A percentile compares a stretch with the other conserved stretches of the same genome.
Conservation (phyloP, 345 rosid species). For the Fremontodendron californicum region DNA sequence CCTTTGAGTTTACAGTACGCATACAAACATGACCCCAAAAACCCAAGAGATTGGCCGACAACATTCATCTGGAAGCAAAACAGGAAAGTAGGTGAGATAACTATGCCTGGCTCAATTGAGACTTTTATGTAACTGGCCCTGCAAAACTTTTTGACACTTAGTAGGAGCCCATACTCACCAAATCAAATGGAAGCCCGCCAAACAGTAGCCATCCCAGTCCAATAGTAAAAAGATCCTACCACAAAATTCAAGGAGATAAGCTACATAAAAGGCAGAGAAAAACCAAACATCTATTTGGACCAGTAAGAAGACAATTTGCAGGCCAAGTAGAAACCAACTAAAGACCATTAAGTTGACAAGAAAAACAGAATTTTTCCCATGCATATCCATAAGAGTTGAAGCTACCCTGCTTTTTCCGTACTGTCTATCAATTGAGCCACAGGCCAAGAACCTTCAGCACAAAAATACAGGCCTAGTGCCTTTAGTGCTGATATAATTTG, state of each 20-base stretch:
- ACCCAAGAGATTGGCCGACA: conserved; percentile 52
- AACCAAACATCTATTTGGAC: background rate
- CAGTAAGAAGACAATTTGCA: background rate
- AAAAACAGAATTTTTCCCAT: background rate
- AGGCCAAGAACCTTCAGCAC: background rate
- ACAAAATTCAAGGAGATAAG: background rate
- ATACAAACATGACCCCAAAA: conserved; percentile 49
- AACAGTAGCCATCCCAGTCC: conserved; percentile 69
- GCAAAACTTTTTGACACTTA: background rate
- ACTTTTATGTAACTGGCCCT: background rate
- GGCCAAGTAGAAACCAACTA: too few relatives aligned
- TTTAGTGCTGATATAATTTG: background rate
- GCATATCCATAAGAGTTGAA: background rate
- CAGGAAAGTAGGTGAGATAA: background rate
- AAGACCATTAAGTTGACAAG: background rate
- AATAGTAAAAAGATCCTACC: conserved; percentile 69
- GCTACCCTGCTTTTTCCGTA: background rate
- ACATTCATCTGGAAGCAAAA: conserved; percentile 47
- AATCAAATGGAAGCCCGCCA: conserved; percentile 40
- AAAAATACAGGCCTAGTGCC: background rate
- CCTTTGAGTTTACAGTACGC: conserved; percentile 53
- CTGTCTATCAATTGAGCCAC: background rate
- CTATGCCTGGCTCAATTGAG: background rate
- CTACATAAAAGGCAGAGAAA: background rate
- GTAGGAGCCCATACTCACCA: conserved; percentile 9